phyloP scores from a whole-genome alignment of 2,329 filamentous ascomycete genomes.

The Dryadomyces quercus-mongolicae region DNA sequence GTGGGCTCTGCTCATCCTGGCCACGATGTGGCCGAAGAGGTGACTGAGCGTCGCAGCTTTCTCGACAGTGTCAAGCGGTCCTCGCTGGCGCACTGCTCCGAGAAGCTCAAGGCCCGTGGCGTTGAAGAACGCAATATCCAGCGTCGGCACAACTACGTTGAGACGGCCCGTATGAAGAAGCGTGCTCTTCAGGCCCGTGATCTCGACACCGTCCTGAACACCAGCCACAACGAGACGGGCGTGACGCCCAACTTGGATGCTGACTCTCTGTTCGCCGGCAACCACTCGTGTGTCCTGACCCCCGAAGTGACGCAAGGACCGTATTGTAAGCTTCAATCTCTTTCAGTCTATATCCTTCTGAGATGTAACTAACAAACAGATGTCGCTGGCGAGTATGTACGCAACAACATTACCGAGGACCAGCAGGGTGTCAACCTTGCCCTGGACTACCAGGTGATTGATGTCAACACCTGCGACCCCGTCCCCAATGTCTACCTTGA shows the following conservation, averaged over 20 bases:
- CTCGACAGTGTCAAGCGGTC: constrained; percentile 21
- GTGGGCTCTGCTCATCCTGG: constrained; percentile 24
- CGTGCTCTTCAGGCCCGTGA: constrained; percentile 2
- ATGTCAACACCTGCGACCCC: constrained; percentile 39
- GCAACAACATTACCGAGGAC: constrained; percentile 32
- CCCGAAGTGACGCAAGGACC: constrained; percentile 41
- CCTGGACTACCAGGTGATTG: constrained; percentile 40
- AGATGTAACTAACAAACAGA: constrained; percentile 10
- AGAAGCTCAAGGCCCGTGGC: constrained; percentile 25
- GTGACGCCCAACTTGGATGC: constrained; percentile 22
- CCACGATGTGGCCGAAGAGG: constrained; percentile 27
- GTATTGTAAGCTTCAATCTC: no score
- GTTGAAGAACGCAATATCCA: constrained; percentile 22
- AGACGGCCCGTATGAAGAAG: neutral
- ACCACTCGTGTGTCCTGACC: constrained; percentile 35
- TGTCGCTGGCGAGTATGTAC: constrained; percentile 37
- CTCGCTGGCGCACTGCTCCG: constrained; percentile 24
- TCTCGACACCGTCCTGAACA: neutral
- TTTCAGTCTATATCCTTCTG: no score
- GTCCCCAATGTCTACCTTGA: constrained; percentile 36
- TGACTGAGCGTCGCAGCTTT: constrained; percentile 25
- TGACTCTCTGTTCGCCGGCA: constrained; percentile 26
- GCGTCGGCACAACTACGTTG: constrained; percentile 18
- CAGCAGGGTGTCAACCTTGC: constrained; percentile 35
- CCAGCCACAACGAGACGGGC: constrained; percentile 19